Percentiles rank a stretch among this genome's conserved stretches.
phyloP scores from a whole-genome alignment of 129 eudicot species.

The Flaveria ramosissima region DNA sequence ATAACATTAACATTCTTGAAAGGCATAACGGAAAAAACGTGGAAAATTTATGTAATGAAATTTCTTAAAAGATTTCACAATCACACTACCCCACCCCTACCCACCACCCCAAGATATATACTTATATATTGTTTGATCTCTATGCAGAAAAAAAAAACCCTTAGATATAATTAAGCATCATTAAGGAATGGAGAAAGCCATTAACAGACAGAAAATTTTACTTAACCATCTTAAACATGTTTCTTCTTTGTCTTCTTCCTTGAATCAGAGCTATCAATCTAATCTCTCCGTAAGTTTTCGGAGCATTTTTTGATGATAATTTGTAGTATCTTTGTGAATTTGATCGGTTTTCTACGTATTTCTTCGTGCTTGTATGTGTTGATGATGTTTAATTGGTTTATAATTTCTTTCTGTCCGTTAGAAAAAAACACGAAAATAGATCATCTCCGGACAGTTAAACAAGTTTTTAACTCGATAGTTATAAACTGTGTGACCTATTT shows the following conservation, averaged over 20 bases:
- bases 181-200: conserved; percentile 75
- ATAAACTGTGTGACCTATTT: background rate
- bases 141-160: background rate
- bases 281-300: conserved; percentile 58
- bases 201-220: conserved; percentile 72
- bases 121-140: conserved; percentile 16
- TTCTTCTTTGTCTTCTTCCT: conserved; percentile 25
- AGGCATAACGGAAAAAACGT: conserved; percentile 24
- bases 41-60: conserved; percentile 6
- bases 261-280: conserved; percentile 42
- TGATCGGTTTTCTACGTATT: background rate
- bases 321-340: background rate
- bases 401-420: background rate
- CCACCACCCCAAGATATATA: background rate
- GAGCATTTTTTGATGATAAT: background rate
- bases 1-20: too few species aligned
- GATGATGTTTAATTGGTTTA: background rate
- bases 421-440: too few species aligned
- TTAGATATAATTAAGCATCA: background rate
- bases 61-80: conserved; percentile 20
- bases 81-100: background rate
- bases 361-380: too few species aligned
- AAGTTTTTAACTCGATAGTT: too few species aligned
- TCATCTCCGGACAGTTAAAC: too few species aligned
- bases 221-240: conserved; percentile 67